Evolutionary conservation across 768 basidiomycete species (phyloP).

Genomic region (Collybia nuda): DNA sequence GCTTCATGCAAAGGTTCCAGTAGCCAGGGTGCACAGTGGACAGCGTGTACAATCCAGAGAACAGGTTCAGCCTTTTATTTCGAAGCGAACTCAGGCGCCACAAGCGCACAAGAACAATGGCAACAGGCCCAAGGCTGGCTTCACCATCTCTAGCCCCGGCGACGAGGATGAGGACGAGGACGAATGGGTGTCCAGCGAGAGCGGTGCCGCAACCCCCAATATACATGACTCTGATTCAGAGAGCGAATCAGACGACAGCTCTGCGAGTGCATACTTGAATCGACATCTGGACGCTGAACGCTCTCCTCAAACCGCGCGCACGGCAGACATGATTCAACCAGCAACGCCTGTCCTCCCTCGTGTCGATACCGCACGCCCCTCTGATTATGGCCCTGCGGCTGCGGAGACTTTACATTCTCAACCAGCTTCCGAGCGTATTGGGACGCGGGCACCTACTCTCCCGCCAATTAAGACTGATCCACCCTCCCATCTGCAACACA

Average conservation of each 20-base stretch:
- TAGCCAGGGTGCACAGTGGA: constrained; percentile 29
- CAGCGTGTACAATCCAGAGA: constrained; percentile 36
- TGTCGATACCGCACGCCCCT: constrained; percentile 34
- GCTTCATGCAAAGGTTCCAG: constrained; percentile 22
- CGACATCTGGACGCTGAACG: constrained; percentile 16
- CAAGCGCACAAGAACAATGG: constrained; percentile 25
- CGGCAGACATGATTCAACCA: constrained; percentile 5
- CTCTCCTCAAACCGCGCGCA: constrained; percentile 8
- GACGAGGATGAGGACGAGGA: constrained; percentile 59
- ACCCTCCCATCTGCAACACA: constrained; percentile 6
- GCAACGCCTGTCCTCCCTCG: constrained; percentile 24
- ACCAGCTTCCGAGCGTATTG: constrained; percentile 2
- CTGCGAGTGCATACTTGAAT: constrained; percentile 19
- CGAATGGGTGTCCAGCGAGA: constrained; percentile 79
- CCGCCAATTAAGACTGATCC: constrained; percentile 13
- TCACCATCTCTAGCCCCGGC: constrained; percentile 53
- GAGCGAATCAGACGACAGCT: constrained; percentile 33
- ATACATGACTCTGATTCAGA: constrained; percentile 44
- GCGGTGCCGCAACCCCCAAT: constrained; percentile 69
- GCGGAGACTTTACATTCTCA: constrained; percentile 4
- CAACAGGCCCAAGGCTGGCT: constrained; percentile 47
- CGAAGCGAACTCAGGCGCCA: constrained; percentile 21
- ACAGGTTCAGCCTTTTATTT: constrained; percentile 22
- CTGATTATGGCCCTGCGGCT: constrained; percentile 25
- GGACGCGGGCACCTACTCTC: constrained; percentile 13